Evolutionary conservation across 1,284 basidiomycete species (phyloP), one percentile per base, ranked within the genome.

Genomic region (Pyrrhoderma noxium): DNA sequence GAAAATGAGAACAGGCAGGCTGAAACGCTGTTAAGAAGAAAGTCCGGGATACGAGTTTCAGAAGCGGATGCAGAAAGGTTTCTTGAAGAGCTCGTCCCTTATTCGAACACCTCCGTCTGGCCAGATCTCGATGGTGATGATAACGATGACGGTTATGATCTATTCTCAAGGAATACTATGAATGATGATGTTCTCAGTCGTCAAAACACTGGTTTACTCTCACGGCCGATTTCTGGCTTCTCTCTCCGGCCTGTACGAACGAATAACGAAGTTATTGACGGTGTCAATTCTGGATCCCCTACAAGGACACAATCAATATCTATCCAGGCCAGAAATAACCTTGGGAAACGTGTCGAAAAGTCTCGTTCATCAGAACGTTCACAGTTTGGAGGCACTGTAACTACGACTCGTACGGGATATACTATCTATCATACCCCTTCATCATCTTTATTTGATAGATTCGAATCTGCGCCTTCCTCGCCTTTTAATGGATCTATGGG

Each of bases 351-450:
- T 16, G 39, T 45, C 41, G 62, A 64, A 7, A 67, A 70, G 51
- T 72, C 70, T 2, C 68, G 67, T 48, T 77, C 77, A 9, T 70
- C 67, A 49, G 65, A 63, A 48, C 68, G 64, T 47, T 43, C 52
- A 56, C 64, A 40, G 63, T 68, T 41, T 57, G 64, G 67, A 22
- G 74, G 75, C 44, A 81, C 79, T 9, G 64, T 79, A 63, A 71
- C 76, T 40, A 72, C 78, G 18, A 71, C 74, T 16, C 74, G 71
- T 36, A 80, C 81, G 0, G 72, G 72, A 2, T 62, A 77, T 5
- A 78, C 80, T 1, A 72, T 80, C 43, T 88, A 82, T 63, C 82
- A 87, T 62, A 88, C 85, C 0, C 84, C 86, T 5, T 76, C 80
- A 0, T 85, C 85, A 0, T 86, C 84, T n/a, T 56, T 85, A 44